Evolutionary conservation across 2,329 filamentous ascomycete genomes (phyloP).

Genomic region (Neopestalotiopsis sp.): DNA sequence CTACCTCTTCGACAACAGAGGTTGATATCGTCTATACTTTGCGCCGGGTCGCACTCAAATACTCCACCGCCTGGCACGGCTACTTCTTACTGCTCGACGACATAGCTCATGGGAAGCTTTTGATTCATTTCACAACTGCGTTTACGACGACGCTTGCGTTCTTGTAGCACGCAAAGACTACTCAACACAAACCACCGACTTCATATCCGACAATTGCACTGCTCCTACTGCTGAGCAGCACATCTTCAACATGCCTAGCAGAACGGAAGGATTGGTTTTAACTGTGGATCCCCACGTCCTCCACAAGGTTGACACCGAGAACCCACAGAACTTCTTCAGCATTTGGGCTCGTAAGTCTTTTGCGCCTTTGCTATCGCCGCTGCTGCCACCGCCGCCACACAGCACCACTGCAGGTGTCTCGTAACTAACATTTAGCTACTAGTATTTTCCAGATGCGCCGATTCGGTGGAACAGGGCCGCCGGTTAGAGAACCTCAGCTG

Average conservation of each 20-base stretch:
- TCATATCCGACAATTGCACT: constrained; percentile 22
- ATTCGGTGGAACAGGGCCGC: constrained; percentile 90
- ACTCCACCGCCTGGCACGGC: neutral
- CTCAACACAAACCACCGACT: constrained; percentile 14
- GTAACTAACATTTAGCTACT: constrained; percentile 21
- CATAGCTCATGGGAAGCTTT: constrained; percentile 12
- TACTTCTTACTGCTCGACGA: neutral
- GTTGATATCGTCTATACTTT: neutral
- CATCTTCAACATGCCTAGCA: constrained; percentile 73
- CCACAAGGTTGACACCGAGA: constrained; percentile 91
- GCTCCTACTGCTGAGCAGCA: constrained; percentile 29
- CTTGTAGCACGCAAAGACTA: constrained; percentile 26
- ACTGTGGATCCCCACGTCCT: constrained; percentile 91
- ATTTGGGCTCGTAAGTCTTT: constrained; percentile 88
- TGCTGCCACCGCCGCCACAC: neutral
- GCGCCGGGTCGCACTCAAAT: neutral
- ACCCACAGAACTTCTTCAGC: constrained; percentile 90
- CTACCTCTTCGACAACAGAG: neutral
- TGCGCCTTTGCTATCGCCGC: neutral
- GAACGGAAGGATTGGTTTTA: constrained; percentile 83
- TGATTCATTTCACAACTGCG: constrained; percentile 12
- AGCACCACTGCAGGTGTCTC: neutral
- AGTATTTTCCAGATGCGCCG: constrained; percentile 95
- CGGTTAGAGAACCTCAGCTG: constrained; percentile 94
- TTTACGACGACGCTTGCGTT: constrained; percentile 29